Evolutionary conservation across 257 asterid genomes (phyloP), one percentile per base, ranked within the genome.

Genomic region (Leonotis leonurus): DNA sequence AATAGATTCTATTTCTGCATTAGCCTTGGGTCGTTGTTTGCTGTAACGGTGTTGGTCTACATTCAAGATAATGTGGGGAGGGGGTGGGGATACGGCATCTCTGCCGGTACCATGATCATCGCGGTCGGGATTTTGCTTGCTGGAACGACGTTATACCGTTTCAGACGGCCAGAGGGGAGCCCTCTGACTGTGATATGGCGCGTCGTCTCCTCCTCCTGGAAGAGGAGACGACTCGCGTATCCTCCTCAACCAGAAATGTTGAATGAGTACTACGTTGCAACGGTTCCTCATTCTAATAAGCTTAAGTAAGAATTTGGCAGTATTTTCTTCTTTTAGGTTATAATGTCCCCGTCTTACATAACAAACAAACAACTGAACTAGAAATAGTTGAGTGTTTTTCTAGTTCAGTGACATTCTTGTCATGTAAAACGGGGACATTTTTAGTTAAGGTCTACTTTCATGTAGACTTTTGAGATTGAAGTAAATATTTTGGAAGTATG

Each of bases 11-110:
- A 83, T 73, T 85, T 90, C 62, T 77, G 87, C 82, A 85, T 90
- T 48, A 90, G 95, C 81, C 48, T 85, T 0, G 97, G 97, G 2
- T 83, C 96, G 7, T 67, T 90, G 17, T 83, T 90, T 13, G 95
- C 96, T 0, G 96, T 90, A 6, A 90, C 96, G 0, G 83, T 90
- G 10, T 56, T 90, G 61, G 97, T 90, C 14, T 90, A 90, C 68
- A 67, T 90, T 18, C 97, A 87, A 61, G 96, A 85, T 60, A 80
- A 90, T 59, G 93, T 90, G 8, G 95, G 96, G 25, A 75, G 97
- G 62, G 96, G 94, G 2, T 80, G 78, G 70, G 97, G 97, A 3
- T 90, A 87, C 29, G 97, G 97, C 10, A 83, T 89, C 18, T 87
- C 97, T 1, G 95, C 90, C 0, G 95, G 78, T 3, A 87, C 97